Evolutionary conservation across 345 rosid genomes (phyloP), one percentile per base, ranked within the genome.

Genomic region (Jatropha curcas): DNA sequence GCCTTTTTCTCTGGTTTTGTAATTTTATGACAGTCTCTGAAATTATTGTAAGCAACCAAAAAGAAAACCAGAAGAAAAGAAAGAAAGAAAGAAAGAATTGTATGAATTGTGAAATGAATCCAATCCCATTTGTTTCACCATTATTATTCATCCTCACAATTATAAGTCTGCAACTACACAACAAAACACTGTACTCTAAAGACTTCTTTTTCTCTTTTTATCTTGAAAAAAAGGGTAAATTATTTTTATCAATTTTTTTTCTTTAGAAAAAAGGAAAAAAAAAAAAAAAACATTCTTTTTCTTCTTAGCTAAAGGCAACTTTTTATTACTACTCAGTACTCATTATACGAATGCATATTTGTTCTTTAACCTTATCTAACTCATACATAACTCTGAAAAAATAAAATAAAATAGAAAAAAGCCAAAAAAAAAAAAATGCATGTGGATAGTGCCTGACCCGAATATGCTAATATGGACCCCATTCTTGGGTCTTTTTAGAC

Each of bases 401-500:
- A 68, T 12, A 28, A 4, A 64, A 64, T 2, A 39, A 43, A 24
- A 14, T 46, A 20, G n/a, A 24, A 41, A 63, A 63, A 10, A 39
- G 9, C 9, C 25, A 28, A n/a, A 25, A 27, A 41, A 64, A n/a
- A 5, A 22, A 37, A 39, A 39, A 37, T 19, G 28, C 17, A 55
- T 22, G 59, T 55, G 30, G 72, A 10, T n/a, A 1, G 56, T 45
- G 59, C 59, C 79, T 39, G 79, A 74, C 73, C 57, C 63, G 69
- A 61, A 52, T 67, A 46, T 59, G 64, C 65, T 60, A 20, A 14
- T n/a, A 43, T 66, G 65, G 75, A 55, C 51, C 76, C 72, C 59
- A 58, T 64, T 66, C 33, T 74, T 46, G 70, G 71, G 78, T 68
- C 67, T 68, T 37, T 65, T 62, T 30, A 73, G 39, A 34, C 71